phyloP scores from a whole-genome alignment of 208 protist genomes.

The Angomonas ambiguus region DNA sequence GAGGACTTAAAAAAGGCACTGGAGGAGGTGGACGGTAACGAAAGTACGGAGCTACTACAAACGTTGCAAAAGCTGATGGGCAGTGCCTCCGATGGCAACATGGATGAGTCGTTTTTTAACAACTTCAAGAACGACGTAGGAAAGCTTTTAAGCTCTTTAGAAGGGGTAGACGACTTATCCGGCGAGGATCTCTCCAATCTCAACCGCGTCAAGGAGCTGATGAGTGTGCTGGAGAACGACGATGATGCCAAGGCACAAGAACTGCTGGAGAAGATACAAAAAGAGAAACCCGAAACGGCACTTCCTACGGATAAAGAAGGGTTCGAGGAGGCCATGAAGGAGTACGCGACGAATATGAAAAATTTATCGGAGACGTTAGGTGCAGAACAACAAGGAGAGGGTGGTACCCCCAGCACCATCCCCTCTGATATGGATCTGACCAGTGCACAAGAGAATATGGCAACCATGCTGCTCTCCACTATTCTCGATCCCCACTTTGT shows the following conservation, averaged over 20 bases:
- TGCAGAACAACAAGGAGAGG: background rate
- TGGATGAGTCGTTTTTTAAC: conserved; percentile 25
- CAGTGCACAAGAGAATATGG: conserved; percentile 24
- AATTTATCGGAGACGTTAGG: conserved; percentile 13
- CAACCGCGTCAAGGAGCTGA: conserved; percentile 35
- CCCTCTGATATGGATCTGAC: conserved; percentile 2
- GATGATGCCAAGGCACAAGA: conserved; percentile 34
- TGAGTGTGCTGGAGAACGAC: conserved; percentile 46
- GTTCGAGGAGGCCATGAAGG: conserved; percentile 27
- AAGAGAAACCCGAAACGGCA: conserved; percentile 16
- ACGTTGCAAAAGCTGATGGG: conserved; percentile 35
- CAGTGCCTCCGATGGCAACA: conserved; percentile 8
- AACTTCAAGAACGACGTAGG: conserved; percentile 47
- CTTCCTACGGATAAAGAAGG: conserved; percentile 18
- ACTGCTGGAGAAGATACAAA: conserved; percentile 33
- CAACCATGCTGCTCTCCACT: conserved; percentile 36
- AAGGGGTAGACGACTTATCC: conserved; percentile 30
- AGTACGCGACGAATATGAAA: conserved; percentile 33
- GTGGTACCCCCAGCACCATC: background rate
- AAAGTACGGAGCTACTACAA: conserved; percentile 25
- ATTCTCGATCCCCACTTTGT: conserved; percentile 55
- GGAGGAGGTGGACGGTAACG: conserved; percentile 22
- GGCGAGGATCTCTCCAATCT: conserved; percentile 37
- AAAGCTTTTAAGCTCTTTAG: conserved; percentile 35
- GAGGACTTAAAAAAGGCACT: conserved; percentile 43